These are phyloP conservation scores for Singerocomus rubriflavus DNA, from an alignment of 1,284 basidiomycete species.

Conservation along the genomic window DNA sequence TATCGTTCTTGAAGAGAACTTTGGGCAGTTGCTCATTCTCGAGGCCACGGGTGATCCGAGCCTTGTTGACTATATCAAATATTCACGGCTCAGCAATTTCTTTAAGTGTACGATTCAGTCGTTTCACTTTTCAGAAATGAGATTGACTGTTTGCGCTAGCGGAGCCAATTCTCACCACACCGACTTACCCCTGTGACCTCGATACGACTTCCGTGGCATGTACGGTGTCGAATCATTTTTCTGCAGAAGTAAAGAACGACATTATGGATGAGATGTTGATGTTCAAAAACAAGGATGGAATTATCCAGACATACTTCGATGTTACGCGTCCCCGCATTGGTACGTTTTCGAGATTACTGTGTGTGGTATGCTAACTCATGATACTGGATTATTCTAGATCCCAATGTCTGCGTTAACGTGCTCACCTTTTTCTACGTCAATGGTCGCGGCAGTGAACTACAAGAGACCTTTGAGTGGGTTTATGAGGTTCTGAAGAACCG, in stretches of 20 bases:
- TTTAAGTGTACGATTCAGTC: slow-evolving; percentile 12
- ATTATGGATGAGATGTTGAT: slow-evolving; percentile 27
- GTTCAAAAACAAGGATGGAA: slow-evolving; percentile 19
- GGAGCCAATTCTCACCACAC: slow-evolving; percentile 8
- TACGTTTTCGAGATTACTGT: neutral
- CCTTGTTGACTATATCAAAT: slow-evolving; percentile 22
- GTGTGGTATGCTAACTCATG: neutral
- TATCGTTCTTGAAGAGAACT: slow-evolving; percentile 22
- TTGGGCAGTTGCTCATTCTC: slow-evolving; percentile 23
- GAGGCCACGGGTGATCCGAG: slow-evolving; percentile 15
- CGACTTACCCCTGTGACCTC: slow-evolving; percentile 16
- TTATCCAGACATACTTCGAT: slow-evolving; percentile 22
- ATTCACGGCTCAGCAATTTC: slow-evolving; percentile 22
- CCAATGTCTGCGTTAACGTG: slow-evolving; percentile 19
- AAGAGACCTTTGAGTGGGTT: slow-evolving; percentile 23
- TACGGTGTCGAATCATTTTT: slow-evolving; percentile 17
- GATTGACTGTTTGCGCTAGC: slow-evolving; percentile 10
- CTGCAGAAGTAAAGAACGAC: slow-evolving; percentile 16
- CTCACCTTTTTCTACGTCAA: slow-evolving; percentile 26
- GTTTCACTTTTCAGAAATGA: neutral
- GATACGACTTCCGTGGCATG: slow-evolving; percentile 24
- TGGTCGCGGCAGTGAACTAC: slow-evolving; percentile 17
- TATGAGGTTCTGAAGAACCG: slow-evolving; percentile 20
- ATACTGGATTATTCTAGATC: slow-evolving; percentile 5
- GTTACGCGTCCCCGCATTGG: slow-evolving; percentile 19